These are phyloP conservation scores for Dendrothele bispora DNA, from an alignment of 768 basidiomycete species.

Conservation along the genomic window DNA sequence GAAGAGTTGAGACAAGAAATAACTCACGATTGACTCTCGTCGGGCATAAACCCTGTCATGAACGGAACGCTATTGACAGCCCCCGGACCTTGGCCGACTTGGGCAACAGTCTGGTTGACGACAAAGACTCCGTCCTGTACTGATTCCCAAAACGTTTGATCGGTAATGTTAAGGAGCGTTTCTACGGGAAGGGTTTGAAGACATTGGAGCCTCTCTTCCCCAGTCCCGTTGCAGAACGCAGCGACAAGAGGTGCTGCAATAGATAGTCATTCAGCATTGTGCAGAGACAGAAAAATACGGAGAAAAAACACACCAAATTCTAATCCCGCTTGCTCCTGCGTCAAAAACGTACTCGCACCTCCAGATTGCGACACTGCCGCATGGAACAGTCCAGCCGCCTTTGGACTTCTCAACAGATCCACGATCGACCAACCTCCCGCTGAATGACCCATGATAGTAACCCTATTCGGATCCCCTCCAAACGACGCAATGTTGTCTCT, in stretches of 20 bases:
- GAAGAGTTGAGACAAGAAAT: no score
- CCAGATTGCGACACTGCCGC: conserved; percentile 29
- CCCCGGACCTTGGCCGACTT: conserved; percentile 10
- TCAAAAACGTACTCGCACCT: conserved; percentile 9
- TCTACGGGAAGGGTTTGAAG: conserved; percentile 16
- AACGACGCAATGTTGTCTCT: conserved; percentile 42
- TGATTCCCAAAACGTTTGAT: conserved; percentile 6
- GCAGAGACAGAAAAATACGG: background rate
- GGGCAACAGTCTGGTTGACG: conserved; percentile 10
- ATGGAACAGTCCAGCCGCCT: conserved; percentile 27
- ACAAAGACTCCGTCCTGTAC: conserved; percentile 14
- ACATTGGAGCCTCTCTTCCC: conserved; percentile 11
- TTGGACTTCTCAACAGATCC: conserved; percentile 24
- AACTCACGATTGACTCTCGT: conserved; percentile 19
- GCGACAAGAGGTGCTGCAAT: conserved; percentile 11
- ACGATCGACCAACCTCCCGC: conserved; percentile 42
- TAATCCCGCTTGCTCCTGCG: conserved; percentile 1
- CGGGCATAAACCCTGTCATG: conserved; percentile 19
- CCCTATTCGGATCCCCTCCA: conserved; percentile 43
- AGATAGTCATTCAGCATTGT: no score
- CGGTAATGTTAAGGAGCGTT: conserved; percentile 14
- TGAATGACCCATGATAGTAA: conserved; percentile 47
- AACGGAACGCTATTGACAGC: conserved; percentile 16
- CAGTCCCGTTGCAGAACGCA: conserved; percentile 11
- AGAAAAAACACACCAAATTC: conserved; percentile 11